Percentiles rank a stretch among this genome's conserved stretches.
phyloP scores from a whole-genome alignment of 2,329 filamentous ascomycete species.

The Diaporthe sp. region DNA sequence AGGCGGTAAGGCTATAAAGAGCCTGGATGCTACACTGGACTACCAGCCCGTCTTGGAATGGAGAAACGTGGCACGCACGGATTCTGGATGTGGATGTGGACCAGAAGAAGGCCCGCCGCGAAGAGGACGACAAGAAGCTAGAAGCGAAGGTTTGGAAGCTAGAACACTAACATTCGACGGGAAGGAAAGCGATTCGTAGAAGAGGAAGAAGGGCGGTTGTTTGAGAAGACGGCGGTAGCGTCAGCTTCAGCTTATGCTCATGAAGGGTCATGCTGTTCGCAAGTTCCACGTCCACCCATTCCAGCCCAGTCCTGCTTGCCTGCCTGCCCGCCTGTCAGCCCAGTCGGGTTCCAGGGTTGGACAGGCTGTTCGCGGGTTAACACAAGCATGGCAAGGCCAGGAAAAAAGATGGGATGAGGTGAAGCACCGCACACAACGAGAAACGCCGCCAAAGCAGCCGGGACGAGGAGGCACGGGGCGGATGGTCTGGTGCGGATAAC shows the following conservation, averaged over 20 bases:
- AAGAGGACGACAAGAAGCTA: background rate
- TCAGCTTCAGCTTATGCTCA: background rate
- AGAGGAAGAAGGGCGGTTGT: constrained; percentile 17
- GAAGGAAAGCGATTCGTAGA: constrained; percentile 31
- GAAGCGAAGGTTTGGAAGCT: background rate
- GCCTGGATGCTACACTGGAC: constrained; percentile 29
- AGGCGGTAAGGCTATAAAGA: constrained; percentile 35
- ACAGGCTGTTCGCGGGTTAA: background rate
- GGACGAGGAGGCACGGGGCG: constrained; percentile 17
- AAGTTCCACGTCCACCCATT: background rate
- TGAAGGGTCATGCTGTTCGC: background rate
- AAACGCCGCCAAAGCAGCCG: constrained; percentile 22
- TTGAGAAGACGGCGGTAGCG: constrained; percentile 25
- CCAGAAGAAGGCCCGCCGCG: background rate
- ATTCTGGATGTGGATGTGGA: constrained; percentile 15
- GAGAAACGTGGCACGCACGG: constrained; percentile 27
- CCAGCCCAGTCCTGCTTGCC: background rate
- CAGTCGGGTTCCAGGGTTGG: background rate
- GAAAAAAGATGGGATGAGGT: constrained; percentile 15
- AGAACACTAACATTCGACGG: constrained; percentile 21
- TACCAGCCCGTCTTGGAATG: constrained; percentile 30
- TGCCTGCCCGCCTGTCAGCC: background rate
- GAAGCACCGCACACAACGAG: constrained; percentile 11
- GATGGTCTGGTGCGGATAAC: constrained; percentile 27
- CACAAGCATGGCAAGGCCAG: background rate